These are phyloP conservation scores for Baorangia bicolor DNA, from an alignment of 768 basidiomycete species.

Conservation along the genomic window DNA sequence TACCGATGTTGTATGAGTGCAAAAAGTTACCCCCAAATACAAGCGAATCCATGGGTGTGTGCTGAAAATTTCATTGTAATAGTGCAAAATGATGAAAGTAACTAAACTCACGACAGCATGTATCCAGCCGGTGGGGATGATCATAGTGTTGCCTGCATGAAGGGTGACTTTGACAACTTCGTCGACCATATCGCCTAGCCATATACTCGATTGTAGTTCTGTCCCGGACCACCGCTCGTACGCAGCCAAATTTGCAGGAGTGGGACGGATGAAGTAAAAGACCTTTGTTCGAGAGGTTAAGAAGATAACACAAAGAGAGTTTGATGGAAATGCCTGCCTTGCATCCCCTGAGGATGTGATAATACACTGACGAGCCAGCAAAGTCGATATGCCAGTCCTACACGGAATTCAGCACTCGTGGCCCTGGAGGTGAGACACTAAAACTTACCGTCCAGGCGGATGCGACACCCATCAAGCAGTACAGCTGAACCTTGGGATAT, in stretches of 20 bases:
- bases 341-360: constrained; percentile 83
- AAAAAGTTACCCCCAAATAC: constrained; percentile 98
- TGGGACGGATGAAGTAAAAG: constrained; percentile 95
- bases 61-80: constrained; percentile 42
- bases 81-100: neutral
- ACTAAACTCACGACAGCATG: constrained; percentile 81
- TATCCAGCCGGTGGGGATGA: constrained; percentile 96
- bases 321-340: constrained; percentile 51
- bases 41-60: constrained; percentile 88
- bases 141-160: constrained; percentile 80
- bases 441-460: constrained; percentile 89
- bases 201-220: constrained; percentile 81
- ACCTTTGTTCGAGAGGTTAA: constrained; percentile 45
- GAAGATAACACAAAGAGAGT: neutral
- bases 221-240: constrained; percentile 95
- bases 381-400: constrained; percentile 99
- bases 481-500: constrained; percentile 93
- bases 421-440: neutral
- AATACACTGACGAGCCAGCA: constrained; percentile 97
- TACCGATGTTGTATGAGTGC: constrained; percentile 86
- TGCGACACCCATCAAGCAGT: constrained; percentile 95
- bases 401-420: neutral
- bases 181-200: constrained; percentile 92
- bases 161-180: constrained; percentile 86
- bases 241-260: constrained; percentile 77